A percentile compares a stretch with the other conserved stretches of the same genome.
Evolutionary conservation across 192 early-diverging fungal genomes (phyloP).

Genomic region (Neocallimastix lanati): DNA sequence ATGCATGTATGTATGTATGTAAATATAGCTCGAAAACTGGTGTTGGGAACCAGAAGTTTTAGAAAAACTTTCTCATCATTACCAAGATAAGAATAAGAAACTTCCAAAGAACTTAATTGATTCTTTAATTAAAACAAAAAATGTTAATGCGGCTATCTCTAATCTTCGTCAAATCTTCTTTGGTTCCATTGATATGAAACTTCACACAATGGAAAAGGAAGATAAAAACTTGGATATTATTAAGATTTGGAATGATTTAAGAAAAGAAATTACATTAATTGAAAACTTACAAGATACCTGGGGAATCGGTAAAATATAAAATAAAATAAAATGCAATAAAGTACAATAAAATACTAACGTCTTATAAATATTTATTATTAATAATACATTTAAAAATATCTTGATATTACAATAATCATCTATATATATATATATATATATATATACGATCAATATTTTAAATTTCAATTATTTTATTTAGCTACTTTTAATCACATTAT

Average conservation of each 20-base stretch:
- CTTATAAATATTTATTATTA: too few species aligned
- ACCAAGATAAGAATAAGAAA: slow-evolving; percentile 34
- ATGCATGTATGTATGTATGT: too few species aligned
- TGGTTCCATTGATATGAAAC: slow-evolving; percentile 52
- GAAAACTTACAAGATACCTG: slow-evolving; percentile 13
- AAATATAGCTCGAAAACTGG: slow-evolving; percentile 73
- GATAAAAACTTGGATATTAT: slow-evolving; percentile 19
- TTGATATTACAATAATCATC: too few species aligned
- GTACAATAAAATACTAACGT: too few species aligned
- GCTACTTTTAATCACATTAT: slow-evolving; percentile 51
- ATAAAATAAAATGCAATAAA: too few species aligned
- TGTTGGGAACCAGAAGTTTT: slow-evolving; percentile 16
- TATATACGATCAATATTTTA: too few species aligned
- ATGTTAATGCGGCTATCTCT: slow-evolving; percentile 49
- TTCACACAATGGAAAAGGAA: slow-evolving; percentile 34
- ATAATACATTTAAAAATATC: too few species aligned
- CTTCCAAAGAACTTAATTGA: slow-evolving; percentile 53
- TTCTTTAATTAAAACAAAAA: slow-evolving; percentile 45
- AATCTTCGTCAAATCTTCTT: slow-evolving; percentile 60
- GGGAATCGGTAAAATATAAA: slow-evolving; percentile 14
- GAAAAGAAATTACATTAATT: slow-evolving; percentile 15
- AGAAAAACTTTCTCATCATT: slow-evolving; percentile 37
- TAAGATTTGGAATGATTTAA: slow-evolving; percentile 19
- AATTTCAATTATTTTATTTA: too few species aligned
- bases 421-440: too few species aligned